These are phyloP conservation scores for Wickerhamomyces sydowiorum DNA, from an alignment of 805 yeast species.

Conservation along the genomic window DNA sequence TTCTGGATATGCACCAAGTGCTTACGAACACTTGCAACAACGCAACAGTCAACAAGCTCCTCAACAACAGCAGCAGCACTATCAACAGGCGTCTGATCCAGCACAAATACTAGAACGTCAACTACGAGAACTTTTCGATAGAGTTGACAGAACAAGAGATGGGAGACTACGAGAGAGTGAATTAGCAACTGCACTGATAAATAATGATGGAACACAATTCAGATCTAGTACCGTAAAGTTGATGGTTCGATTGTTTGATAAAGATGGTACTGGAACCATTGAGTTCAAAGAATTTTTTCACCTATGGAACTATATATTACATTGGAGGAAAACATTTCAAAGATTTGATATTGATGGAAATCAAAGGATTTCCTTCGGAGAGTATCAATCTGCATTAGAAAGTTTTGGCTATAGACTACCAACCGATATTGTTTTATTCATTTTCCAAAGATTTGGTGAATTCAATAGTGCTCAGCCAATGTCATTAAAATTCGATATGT, in stretches of 20 bases:
- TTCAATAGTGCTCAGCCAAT: constrained; percentile 22
- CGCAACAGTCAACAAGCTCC: not conserved
- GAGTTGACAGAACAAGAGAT: constrained; percentile 46
- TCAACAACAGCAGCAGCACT: constrained; percentile 4
- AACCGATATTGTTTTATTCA: constrained; percentile 47
- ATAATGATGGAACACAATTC: constrained; percentile 60
- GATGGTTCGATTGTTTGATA: constrained; percentile 60
- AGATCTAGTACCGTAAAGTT: constrained; percentile 52
- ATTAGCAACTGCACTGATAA: constrained; percentile 50
- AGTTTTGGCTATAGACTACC: constrained; percentile 64
- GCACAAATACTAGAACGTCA: constrained; percentile 34
- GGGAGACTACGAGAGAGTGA: constrained; percentile 54
- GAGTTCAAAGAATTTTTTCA: constrained; percentile 60
- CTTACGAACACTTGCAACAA: not conserved
- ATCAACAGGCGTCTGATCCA: constrained; percentile 5
- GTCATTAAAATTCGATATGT: constrained; percentile 67
- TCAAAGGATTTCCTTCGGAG: constrained; percentile 59
- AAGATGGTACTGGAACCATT: constrained; percentile 36
- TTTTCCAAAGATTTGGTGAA: constrained; percentile 52
- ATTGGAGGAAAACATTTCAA: constrained; percentile 60
- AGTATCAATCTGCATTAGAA: constrained; percentile 53
- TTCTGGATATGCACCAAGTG: constrained; percentile 4
- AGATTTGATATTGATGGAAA: constrained; percentile 55
- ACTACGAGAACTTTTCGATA: constrained; percentile 44
- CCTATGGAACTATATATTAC: constrained; percentile 61